Conservation (phyloP, 2,329 filamentous ascomycete species). For the Reticulascus tulasneorum region DNA sequence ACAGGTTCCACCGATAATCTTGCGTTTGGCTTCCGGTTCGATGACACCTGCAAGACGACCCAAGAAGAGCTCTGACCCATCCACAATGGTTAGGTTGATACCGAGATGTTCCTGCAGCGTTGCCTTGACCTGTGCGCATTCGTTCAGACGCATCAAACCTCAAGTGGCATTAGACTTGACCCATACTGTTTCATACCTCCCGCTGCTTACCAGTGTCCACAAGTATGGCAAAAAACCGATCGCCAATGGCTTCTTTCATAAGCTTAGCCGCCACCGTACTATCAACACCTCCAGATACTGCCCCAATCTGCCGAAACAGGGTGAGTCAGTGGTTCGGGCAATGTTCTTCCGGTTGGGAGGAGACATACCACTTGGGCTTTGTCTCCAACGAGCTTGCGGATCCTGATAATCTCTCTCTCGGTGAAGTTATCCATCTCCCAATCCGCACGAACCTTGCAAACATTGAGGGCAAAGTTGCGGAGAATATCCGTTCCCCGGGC, state of each 20-base stretch:
- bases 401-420: slow-evolving; percentile 74
- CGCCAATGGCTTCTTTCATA: slow-evolving; percentile 80
- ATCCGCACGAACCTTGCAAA: slow-evolving; percentile 71
- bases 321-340: neutral
- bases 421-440: slow-evolving; percentile 89
- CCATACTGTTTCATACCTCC: neutral
- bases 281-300: slow-evolving; percentile 74
- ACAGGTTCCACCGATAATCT: slow-evolving; percentile 75
- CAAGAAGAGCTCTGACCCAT: slow-evolving; percentile 77
- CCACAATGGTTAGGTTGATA: slow-evolving; percentile 85
- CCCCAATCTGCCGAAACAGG: no score
- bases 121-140: slow-evolving; percentile 77
- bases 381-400: slow-evolving; percentile 75
- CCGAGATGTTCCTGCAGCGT: slow-evolving; percentile 74
- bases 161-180: neutral
- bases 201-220: slow-evolving; percentile 67
- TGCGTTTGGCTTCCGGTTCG: slow-evolving; percentile 83
- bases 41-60: slow-evolving; percentile 67
- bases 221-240: slow-evolving; percentile 79
- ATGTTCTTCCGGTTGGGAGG: neutral
- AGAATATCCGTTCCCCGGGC: slow-evolving; percentile 66
- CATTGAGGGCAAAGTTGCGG: slow-evolving; percentile 77
- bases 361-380: slow-evolving; percentile 64
- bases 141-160: slow-evolving; percentile 73
- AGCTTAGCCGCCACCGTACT: slow-evolving; percentile 77